These are phyloP conservation scores for Pleurotus citrinopileatus DNA, from an alignment of 768 basidiomycete genomes.

Conservation along the genomic window DNA sequence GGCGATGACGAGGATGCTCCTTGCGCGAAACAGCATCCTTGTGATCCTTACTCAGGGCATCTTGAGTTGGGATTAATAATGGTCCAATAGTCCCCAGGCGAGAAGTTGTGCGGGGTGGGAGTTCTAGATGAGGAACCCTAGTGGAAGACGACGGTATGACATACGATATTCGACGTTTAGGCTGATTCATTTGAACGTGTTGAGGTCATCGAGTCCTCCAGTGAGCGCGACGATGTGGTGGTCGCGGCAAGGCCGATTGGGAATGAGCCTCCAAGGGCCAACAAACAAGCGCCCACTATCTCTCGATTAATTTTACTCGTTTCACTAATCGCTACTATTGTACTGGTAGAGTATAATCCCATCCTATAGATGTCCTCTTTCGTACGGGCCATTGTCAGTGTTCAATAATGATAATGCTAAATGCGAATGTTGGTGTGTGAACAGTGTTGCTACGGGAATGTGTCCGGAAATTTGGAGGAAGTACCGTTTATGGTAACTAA, in stretches of 20 bases:
- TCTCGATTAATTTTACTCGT: too few relatives aligned
- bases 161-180: constrained; percentile 78
- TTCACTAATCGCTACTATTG: too few relatives aligned
- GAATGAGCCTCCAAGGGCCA: too few relatives aligned
- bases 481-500: not conserved
- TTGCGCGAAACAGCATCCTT: constrained; percentile 22
- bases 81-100: constrained; percentile 71
- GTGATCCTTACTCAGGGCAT: constrained; percentile 18
- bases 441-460: too few relatives aligned
- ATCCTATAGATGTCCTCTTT: too few relatives aligned
- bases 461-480: too few relatives aligned
- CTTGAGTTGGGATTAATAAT: constrained; percentile 46
- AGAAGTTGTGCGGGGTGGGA: constrained; percentile 63
- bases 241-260: too few relatives aligned
- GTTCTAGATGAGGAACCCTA: constrained; percentile 59
- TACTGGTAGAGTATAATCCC: too few relatives aligned
- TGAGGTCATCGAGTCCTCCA: not conserved
- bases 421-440: not conserved
- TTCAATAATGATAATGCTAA: too few relatives aligned
- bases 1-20: constrained; percentile 75
- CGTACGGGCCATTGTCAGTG: too few relatives aligned
- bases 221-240: not conserved
- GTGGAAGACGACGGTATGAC: constrained; percentile 74
- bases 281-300: too few relatives aligned
- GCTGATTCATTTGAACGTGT: constrained; percentile 34